These are phyloP conservation scores for Plasmodium blacklocki DNA, from an alignment of 169 alveolate genomes.

Conservation along the genomic window DNA sequence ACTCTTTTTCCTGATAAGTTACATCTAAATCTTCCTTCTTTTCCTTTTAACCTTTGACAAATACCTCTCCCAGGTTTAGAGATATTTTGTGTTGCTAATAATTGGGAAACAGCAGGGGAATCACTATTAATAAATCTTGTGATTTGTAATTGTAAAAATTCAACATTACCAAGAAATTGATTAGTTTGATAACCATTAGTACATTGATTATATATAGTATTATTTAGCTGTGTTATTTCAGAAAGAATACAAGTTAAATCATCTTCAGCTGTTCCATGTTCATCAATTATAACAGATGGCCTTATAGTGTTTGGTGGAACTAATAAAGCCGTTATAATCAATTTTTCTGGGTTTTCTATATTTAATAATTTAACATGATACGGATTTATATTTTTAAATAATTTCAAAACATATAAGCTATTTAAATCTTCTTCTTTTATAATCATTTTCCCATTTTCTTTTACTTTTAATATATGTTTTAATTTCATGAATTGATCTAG, in stretches of 20 bases:
- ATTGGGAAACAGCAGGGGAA: constrained; percentile 93
- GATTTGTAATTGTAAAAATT: constrained; percentile 90
- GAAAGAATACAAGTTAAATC: constrained; percentile 94
- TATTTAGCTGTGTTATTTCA: constrained; percentile 91
- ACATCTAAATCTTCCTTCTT: constrained; percentile 99
- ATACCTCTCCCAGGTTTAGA: constrained; percentile 89
- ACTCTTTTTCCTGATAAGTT: constrained; percentile 99
- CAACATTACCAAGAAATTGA: constrained; percentile 91
- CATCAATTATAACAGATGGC: constrained; percentile 96
- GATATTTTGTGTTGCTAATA: constrained; percentile 85
- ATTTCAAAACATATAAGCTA: constrained; percentile 91
- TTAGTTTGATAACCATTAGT: constrained; percentile 89
- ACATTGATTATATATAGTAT: constrained; percentile 87
- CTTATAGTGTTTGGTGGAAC: constrained; percentile 98
- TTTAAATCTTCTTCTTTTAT: constrained; percentile 91
- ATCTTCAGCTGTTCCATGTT: constrained; percentile 94
- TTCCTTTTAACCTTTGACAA: constrained; percentile 89
- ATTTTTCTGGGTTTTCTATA: constrained; percentile 93
- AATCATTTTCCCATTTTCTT: constrained; percentile 86
- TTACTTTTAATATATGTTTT: constrained; percentile 85
- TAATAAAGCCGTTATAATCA: constrained; percentile 92
- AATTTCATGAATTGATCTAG: constrained; percentile 92
- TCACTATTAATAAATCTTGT: constrained; percentile 94
- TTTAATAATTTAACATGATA: constrained; percentile 93
- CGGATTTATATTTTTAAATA: constrained; percentile 92